phyloP scores from a whole-genome alignment of 2,329 filamentous ascomycete genomes.

The Fusarium keratoplasticum region DNA sequence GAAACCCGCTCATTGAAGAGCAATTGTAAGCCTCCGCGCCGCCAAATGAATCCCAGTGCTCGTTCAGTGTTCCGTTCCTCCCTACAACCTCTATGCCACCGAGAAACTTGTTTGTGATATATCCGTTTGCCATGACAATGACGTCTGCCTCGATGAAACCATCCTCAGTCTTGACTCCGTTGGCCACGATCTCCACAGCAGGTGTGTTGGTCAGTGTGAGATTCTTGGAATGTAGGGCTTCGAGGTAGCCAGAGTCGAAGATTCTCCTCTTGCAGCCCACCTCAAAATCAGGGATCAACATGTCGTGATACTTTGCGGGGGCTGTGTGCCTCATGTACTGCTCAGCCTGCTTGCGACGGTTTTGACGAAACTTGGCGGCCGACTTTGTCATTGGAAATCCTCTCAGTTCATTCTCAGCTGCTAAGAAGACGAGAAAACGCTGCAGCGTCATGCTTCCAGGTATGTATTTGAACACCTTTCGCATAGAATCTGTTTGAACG shows the following conservation, averaged over 20 bases:
- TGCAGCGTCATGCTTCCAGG: neutral
- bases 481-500: neutral
- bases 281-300: constrained; percentile 71
- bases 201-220: neutral
- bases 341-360: constrained; percentile 53
- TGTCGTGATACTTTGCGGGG: constrained; percentile 70
- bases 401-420: constrained; percentile 48
- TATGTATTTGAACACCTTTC: neutral
- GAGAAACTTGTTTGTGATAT: constrained; percentile 66
- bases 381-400: constrained; percentile 56
- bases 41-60: constrained; percentile 69
- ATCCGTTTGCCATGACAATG: constrained; percentile 72
- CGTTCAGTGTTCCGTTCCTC: constrained; percentile 59
- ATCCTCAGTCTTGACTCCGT: neutral
- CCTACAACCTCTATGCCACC: constrained; percentile 66
- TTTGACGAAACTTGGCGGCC: constrained; percentile 50
- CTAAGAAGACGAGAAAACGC: neutral
- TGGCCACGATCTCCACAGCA: neutral
- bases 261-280: constrained; percentile 74
- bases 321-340: constrained; percentile 56
- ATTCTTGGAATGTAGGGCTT: constrained; percentile 54
- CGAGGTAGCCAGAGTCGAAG: constrained; percentile 67
- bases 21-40: constrained; percentile 72
- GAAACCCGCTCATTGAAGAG: constrained; percentile 68
- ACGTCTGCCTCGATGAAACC: constrained; percentile 61